Base-by-base conservation (phyloP, 805 yeast genomes). In the Torulaspora gathmanii region DNA sequence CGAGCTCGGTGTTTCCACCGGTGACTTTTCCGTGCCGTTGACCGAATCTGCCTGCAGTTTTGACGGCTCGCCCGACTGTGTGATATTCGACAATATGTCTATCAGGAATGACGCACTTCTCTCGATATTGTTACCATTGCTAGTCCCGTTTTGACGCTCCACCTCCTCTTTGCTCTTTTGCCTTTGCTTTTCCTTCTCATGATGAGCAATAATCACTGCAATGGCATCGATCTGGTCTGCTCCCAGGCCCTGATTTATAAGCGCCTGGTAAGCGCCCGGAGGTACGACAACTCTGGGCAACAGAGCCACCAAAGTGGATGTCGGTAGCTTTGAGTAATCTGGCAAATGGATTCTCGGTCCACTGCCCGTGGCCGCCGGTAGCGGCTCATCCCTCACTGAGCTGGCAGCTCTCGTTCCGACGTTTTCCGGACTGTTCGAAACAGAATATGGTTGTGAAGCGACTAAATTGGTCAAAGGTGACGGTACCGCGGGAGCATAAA, bases 181-280 rank as follows among this genome's bases (percentile, higher is more conserved):
- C 12, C 46, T 49, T 13, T 37, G 33, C 34, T 56, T 60, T 37
- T 59, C 54, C 40, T 53, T 69, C 64, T 79, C 82, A 61, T 84
- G 84, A 53, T 81, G 85, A 0, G 89, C 90, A 26, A 84, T 78
- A 41, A 84, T 70, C 0, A 86, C 86, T 5, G 86, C 80, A 27
- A 85, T 67, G 2, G 87, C 79, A 55, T 82, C 86, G 11, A 85
- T 83, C 60, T 85, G 93, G 29, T 79, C 79, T 45, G 74, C 78
- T 2, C 79, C 70, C 33, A 85, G 70, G 0, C 93, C 93, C 2
- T 82, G 87, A 5, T 78, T 75, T 5, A 74, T 73, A 36, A 85
- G 62, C 1, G 88, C 76, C 16, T 71, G 65, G 50, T 78, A 76
- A 2, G 90, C 91, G 9, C 88, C 87, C 5, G 79, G 79, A 1